phyloP scores from a whole-genome alignment of 768 basidiomycete genomes.

The Lactarius sp. region DNA sequence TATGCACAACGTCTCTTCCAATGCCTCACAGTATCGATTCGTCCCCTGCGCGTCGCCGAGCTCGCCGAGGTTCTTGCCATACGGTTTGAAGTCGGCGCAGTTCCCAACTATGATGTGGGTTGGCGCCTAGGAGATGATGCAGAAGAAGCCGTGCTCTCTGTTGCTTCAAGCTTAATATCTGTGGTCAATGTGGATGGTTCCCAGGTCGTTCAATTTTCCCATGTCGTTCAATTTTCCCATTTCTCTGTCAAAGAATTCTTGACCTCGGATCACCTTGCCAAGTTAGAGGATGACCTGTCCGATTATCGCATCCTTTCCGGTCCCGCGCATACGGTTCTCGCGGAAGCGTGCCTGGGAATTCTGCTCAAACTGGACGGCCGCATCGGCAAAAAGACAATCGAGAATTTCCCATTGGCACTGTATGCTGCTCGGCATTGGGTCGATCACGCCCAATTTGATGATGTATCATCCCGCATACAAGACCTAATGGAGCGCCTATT shows the following conservation, averaged over 20 bases:
- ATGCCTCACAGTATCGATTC: no score
- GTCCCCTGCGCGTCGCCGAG: no score
- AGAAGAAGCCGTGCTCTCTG: constrained; percentile 3
- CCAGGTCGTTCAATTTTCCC: no score
- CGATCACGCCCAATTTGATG: no score
- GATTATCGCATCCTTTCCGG: no score
- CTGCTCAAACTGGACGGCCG: not conserved
- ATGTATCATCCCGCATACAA: no score
- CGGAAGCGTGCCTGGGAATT: no score
- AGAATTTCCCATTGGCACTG: not conserved
- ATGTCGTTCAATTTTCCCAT: no score
- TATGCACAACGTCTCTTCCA: no score
- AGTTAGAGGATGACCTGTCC: not conserved
- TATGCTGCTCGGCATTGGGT: constrained; percentile 8
- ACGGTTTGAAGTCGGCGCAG: not conserved
- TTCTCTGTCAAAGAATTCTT: constrained; percentile 1
- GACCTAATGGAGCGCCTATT: not conserved
- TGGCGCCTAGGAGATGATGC: not conserved
- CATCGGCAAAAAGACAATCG: not conserved
- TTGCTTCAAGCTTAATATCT: not conserved
- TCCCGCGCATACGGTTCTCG: no score
- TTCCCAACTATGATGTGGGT: not conserved
- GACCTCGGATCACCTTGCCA: not conserved
- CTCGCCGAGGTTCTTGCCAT: no score
- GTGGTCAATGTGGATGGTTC: no score